Conservation (phyloP, 1,284 basidiomycete genomes). For the Cryptococcus floricola region DNA sequence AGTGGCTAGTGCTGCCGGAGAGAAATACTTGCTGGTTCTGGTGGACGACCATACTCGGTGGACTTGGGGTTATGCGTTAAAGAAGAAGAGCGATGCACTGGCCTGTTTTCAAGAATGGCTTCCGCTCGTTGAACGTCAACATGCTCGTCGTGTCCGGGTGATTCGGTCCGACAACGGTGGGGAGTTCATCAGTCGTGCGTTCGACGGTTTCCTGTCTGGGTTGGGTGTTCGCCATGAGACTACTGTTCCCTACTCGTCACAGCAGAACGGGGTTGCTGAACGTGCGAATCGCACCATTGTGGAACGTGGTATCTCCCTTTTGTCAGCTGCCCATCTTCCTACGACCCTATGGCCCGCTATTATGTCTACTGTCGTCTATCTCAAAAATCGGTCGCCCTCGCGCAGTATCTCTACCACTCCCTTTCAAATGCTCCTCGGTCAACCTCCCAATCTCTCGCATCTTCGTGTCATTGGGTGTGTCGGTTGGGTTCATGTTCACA, state of each 20-base stretch:
- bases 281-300: background rate
- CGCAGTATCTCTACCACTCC: background rate
- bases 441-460: background rate
- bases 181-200: constrained; percentile 4
- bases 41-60: constrained; percentile 6
- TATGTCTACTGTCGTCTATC: constrained; percentile 3
- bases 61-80: background rate
- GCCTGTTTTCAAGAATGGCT: background rate
- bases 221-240: constrained; percentile 20
- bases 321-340: constrained; percentile 5
- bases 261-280: constrained; percentile 1
- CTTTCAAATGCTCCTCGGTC: background rate
- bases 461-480: constrained; percentile 3
- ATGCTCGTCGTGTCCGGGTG: background rate
- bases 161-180: constrained; percentile 12
- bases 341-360: constrained; percentile 5
- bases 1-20: background rate
- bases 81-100: constrained; percentile 4
- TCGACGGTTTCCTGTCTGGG: constrained; percentile 20
- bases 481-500: constrained; percentile 4
- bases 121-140: background rate
- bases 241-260: background rate
- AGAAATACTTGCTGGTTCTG: constrained; percentile 1
- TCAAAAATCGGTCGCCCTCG: constrained; percentile 6
- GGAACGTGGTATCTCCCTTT: background rate